Conservation (phyloP, 2,329 filamentous ascomycete species). For the Colletotrichum liaoningense region DNA sequence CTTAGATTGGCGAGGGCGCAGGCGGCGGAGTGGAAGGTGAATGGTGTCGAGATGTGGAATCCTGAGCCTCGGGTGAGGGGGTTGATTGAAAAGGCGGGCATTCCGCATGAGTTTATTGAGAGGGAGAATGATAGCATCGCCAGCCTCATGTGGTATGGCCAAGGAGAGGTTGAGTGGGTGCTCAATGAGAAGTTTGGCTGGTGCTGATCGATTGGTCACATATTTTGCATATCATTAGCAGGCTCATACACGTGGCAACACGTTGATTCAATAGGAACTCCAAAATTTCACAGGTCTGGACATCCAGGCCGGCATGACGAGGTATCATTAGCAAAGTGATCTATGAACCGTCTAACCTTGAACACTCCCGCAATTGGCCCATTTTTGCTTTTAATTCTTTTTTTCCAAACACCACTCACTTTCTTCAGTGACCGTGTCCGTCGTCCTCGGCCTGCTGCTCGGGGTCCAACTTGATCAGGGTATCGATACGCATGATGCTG, state of each 20-base stretch:
- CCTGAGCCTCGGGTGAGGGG: constrained; percentile 67
- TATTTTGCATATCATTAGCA: not conserved
- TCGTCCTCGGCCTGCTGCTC: constrained; percentile 85
- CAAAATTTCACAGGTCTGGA: not conserved
- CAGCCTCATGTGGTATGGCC: constrained; percentile 78
- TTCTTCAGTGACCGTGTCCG: constrained; percentile 81
- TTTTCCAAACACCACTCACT: not conserved
- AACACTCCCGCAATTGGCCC: constrained; percentile 22
- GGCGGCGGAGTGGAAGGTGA: constrained; percentile 77
- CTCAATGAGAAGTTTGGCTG: constrained; percentile 83
- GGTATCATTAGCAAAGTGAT: constrained; percentile 38
- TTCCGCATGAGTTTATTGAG: constrained; percentile 63
- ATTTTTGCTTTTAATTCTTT: constrained; percentile 27
- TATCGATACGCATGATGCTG: constrained; percentile 99
- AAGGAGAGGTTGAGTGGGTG: constrained; percentile 75
- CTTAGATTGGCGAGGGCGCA: constrained; percentile 75
- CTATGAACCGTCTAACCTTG: constrained; percentile 37
- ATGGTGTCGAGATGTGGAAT: constrained; percentile 85
- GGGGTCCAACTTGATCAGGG: constrained; percentile 96
- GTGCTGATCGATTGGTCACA: constrained; percentile 63
- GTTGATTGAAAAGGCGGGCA: constrained; percentile 58
- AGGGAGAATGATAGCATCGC: constrained; percentile 76
- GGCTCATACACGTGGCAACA: not conserved
- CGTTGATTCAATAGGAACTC: constrained; percentile 9
- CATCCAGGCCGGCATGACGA: constrained; percentile 29